phyloP scores from a whole-genome alignment of 768 basidiomycete species.

The Lenzites betulinus region DNA sequence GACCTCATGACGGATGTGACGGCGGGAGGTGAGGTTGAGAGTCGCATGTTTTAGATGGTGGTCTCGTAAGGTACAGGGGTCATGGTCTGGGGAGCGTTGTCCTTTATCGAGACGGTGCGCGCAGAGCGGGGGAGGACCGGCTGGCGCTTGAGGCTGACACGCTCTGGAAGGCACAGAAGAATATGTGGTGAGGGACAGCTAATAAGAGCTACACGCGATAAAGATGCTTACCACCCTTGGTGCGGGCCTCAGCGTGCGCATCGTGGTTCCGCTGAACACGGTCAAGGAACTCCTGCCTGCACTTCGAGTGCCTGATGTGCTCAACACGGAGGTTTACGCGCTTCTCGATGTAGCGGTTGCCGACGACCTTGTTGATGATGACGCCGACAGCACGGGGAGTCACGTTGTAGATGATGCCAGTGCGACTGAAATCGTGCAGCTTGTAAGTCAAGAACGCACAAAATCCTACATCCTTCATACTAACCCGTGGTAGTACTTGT shows the following conservation, averaged over 20 bases:
- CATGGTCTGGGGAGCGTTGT: conserved; percentile 92
- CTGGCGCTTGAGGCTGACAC: conserved; percentile 81
- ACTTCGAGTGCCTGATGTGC: conserved; percentile 95
- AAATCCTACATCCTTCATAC: conserved; percentile 37
- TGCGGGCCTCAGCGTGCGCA: conserved; percentile 88
- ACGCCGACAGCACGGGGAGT: conserved; percentile 93
- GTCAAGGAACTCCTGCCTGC: conserved; percentile 90
- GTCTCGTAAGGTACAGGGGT: conserved; percentile 94
- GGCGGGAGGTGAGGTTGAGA: background rate
- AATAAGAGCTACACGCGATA: background rate
- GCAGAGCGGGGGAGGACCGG: conserved; percentile 83
- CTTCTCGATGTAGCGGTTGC: conserved; percentile 99
- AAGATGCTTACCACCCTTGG: conserved; percentile 70
- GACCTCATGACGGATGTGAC: conserved; percentile 16
- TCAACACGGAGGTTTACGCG: conserved; percentile 97
- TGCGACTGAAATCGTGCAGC: conserved; percentile 60
- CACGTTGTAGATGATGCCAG: conserved; percentile 98
- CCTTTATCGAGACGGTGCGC: conserved; percentile 65
- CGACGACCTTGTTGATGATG: conserved; percentile 97
- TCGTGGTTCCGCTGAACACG: conserved; percentile 99
- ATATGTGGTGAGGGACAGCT: background rate
- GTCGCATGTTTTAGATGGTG: conserved; percentile 68
- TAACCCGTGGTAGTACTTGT: conserved; percentile 97
- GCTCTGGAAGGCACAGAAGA: conserved; percentile 50
- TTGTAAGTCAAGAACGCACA: background rate